Conservation (phyloP, 768 basidiomycete species). For the Tylopilus sp. region DNA sequence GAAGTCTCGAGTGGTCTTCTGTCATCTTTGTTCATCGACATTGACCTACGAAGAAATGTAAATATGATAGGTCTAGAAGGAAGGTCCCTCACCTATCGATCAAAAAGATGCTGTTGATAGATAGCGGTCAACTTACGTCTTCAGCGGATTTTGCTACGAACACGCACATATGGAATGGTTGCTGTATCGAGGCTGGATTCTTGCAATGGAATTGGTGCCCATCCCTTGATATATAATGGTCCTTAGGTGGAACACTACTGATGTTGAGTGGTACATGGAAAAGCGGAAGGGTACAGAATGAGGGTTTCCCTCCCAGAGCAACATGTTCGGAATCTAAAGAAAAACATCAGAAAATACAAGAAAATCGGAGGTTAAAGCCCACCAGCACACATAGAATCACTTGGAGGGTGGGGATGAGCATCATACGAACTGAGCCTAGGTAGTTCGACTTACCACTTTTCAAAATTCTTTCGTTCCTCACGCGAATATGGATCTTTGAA, state of each 20-base stretch:
- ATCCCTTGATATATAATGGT: conserved; percentile 51
- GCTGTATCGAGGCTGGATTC: conserved; percentile 47
- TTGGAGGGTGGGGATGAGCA: conserved; percentile 15
- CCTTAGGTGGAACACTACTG: conserved; percentile 18
- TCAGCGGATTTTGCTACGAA: neutral
- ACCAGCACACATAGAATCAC: conserved; percentile 55
- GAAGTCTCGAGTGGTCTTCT: conserved; percentile 38
- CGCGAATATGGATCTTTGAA: conserved; percentile 63
- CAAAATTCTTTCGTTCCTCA: conserved; percentile 51
- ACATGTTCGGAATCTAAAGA: conserved; percentile 48
- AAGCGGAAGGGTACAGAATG: conserved; percentile 52
- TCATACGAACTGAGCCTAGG: neutral
- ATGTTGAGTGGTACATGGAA: conserved; percentile 42
- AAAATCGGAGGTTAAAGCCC: neutral
- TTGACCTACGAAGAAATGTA: conserved; percentile 35
- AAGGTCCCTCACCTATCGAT: conserved; percentile 17
- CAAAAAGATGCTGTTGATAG: conserved; percentile 15
- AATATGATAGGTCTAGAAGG: neutral
- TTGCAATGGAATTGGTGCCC: conserved; percentile 53
- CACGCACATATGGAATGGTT: conserved; percentile 58
- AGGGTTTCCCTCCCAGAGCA: conserved; percentile 37
- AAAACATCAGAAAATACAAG: neutral
- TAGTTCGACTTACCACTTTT: conserved; percentile 42
- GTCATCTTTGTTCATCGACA: conserved; percentile 45
- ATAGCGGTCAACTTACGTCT: neutral